A percentile compares a stretch with the other conserved stretches of the same genome.
These are phyloP conservation scores for Zygosaccharomyces kombuchaensis DNA, from an alignment of 805 yeast species.

Conservation along the genomic window DNA sequence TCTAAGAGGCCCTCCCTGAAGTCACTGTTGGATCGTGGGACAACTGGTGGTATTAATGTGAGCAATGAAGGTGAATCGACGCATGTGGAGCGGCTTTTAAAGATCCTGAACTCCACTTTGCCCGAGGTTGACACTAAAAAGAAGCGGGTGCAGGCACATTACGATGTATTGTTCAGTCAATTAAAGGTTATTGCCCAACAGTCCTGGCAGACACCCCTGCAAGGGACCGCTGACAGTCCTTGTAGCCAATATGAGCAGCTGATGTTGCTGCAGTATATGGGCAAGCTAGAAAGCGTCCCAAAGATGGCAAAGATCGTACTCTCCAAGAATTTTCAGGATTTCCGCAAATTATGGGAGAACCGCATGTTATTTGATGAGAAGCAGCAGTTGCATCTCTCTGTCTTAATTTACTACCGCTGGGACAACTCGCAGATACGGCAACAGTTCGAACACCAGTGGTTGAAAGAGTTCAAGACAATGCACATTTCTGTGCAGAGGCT, in stretches of 20 bases:
- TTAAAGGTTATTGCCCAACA: conserved; percentile 24
- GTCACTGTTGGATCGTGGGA: conserved; percentile 6
- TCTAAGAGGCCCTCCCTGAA: conserved; percentile 12
- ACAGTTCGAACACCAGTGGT: conserved; percentile 16
- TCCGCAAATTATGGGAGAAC: conserved; percentile 18
- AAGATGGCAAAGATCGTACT: conserved; percentile 20
- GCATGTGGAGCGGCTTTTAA: conserved; percentile 28
- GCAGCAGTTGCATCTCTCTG: conserved; percentile 18
- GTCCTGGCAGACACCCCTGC: conserved; percentile 9
- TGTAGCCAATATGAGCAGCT: conserved; percentile 18
- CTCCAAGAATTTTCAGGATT: conserved; percentile 21
- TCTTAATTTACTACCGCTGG: conserved; percentile 23
- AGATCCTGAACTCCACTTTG: conserved; percentile 27
- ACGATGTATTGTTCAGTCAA: conserved; percentile 27
- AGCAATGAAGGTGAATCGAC: conserved; percentile 11
- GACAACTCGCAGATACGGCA: conserved; percentile 15
- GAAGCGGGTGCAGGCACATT: conserved; percentile 26
- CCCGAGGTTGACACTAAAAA: conserved; percentile 24
- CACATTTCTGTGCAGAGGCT: conserved; percentile 22
- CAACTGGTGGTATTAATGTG: conserved; percentile 1
- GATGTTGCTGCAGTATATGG: conserved; percentile 22
- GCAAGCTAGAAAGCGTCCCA: conserved; percentile 13
- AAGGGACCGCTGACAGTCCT: conserved; percentile 7
- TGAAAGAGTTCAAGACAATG: conserved; percentile 14
- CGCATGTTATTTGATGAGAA: conserved; percentile 17